Conservation (phyloP, 2,329 filamentous ascomycete species). For the Botrytis tulipae region DNA sequence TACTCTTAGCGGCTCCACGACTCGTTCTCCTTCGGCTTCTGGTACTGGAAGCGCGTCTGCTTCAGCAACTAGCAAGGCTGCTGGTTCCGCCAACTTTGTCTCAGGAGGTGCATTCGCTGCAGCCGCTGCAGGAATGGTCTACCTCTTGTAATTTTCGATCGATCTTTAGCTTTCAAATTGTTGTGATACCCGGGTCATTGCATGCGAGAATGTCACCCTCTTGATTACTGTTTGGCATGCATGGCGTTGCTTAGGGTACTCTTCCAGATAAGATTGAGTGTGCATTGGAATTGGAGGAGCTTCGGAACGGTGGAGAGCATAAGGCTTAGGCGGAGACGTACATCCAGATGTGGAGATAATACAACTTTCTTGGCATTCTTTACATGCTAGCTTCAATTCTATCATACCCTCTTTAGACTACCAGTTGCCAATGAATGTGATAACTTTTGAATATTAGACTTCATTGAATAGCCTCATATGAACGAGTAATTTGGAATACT, state of each 20-base stretch:
- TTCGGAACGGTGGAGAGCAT: slow-evolving; percentile 9
- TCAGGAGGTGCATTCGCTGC: slow-evolving; percentile 15
- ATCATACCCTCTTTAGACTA: slow-evolving; percentile 2
- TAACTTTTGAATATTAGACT: neutral
- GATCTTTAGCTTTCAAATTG: slow-evolving; percentile 13
- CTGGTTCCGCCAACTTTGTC: slow-evolving; percentile 10
- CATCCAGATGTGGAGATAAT: slow-evolving; percentile 9
- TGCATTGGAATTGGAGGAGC: slow-evolving; percentile 15
- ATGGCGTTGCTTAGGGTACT: slow-evolving; percentile 14
- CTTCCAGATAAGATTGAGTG: slow-evolving; percentile 10
- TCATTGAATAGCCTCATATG: neutral
- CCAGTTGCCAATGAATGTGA: neutral
- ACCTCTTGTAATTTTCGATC: slow-evolving; percentile 15
- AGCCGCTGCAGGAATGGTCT: slow-evolving; percentile 20
- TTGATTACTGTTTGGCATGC: slow-evolving; percentile 19
- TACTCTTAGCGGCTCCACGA: slow-evolving; percentile 4
- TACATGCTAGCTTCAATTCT: slow-evolving; percentile 19
- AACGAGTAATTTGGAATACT: too few species aligned
- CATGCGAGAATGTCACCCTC: slow-evolving; percentile 19
- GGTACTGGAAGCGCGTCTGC: neutral
- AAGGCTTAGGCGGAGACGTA: slow-evolving; percentile 12
- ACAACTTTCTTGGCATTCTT: slow-evolving; percentile 11
- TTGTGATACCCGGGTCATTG: slow-evolving; percentile 18
- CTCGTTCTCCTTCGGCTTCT: neutral
- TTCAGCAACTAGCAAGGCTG: slow-evolving; percentile 16